Conservation (phyloP, 768 basidiomycete species). For the Pulveroboletus sp. region DNA sequence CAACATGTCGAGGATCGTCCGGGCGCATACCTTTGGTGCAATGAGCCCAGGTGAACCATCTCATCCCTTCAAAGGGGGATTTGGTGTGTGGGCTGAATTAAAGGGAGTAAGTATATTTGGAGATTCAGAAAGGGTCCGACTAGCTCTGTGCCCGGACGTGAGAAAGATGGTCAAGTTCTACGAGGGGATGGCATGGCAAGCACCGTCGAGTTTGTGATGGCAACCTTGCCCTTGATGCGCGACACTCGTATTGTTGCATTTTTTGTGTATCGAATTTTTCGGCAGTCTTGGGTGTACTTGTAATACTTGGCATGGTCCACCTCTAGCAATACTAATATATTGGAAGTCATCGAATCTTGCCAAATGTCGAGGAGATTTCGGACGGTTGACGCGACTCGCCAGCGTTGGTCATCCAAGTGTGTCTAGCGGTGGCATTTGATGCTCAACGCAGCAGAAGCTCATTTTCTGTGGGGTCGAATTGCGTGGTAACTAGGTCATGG, state of each 20-base stretch:
- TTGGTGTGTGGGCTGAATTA: slow-evolving; percentile 54
- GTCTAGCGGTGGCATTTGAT: slow-evolving; percentile 68
- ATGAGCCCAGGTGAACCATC: slow-evolving; percentile 17
- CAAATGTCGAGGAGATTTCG: not conserved
- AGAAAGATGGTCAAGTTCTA: slow-evolving; percentile 56
- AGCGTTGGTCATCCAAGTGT: slow-evolving; percentile 48
- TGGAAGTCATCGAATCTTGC: not conserved
- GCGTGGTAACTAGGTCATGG: slow-evolving; percentile 66
- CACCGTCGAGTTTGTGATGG: not conserved
- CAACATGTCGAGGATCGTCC: slow-evolving; percentile 52
- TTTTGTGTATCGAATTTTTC: not conserved
- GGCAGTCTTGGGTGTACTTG: not conserved
- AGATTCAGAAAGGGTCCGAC: slow-evolving; percentile 61
- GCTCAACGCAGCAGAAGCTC: not conserved
- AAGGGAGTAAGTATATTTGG: slow-evolving; percentile 45
- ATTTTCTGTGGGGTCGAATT: slow-evolving; percentile 47
- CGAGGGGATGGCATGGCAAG: slow-evolving; percentile 37
- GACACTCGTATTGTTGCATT: not conserved
- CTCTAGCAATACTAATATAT: not conserved
- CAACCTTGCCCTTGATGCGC: not conserved
- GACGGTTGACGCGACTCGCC: slow-evolving; percentile 8
- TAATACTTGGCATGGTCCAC: not conserved
- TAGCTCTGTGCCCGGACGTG: slow-evolving; percentile 65
- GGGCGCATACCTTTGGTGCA: slow-evolving; percentile 35
- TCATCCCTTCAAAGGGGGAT: slow-evolving; percentile 31